A percentile compares a stretch with the other conserved stretches of the same genome.
phyloP scores from a whole-genome alignment of 345 rosid genomes.

The Orychophragmus violaceus region DNA sequence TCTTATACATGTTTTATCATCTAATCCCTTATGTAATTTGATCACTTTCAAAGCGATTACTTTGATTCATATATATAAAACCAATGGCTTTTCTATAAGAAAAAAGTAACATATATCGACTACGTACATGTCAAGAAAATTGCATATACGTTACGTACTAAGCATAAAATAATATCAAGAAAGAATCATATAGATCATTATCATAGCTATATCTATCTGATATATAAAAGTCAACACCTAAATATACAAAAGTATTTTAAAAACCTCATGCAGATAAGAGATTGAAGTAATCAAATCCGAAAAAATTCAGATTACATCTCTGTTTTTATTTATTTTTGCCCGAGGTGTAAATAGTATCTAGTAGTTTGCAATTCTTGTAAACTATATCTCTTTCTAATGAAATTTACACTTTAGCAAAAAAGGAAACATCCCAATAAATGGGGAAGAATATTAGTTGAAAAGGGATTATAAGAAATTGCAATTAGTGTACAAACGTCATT shows the following conservation, averaged over 20 bases:
- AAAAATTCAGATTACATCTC: too few species aligned
- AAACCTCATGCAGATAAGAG: background rate
- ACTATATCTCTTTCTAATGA: too few species aligned
- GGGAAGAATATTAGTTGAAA: conserved; percentile 5
- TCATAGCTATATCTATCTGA: background rate
- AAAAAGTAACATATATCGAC: background rate
- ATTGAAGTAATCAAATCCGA: background rate
- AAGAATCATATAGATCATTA: background rate
- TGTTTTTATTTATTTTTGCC: too few species aligned
- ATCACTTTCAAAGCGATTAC: too few species aligned
- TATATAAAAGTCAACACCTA: background rate
- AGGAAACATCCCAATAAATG: background rate
- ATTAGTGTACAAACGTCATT: background rate
- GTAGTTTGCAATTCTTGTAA: too few species aligned
- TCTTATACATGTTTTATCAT: too few species aligned
- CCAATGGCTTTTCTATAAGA: too few species aligned
- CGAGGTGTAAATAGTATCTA: too few species aligned
- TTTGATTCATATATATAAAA: too few species aligned
- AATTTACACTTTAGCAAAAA: too few species aligned
- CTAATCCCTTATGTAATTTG: too few species aligned
- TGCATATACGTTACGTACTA: background rate
- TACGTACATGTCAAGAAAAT: background rate
- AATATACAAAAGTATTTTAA: background rate
- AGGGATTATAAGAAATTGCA: background rate
- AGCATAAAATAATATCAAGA: background rate